These are phyloP conservation scores for Populus trichocarpa DNA, from an alignment of 441 rosid species.

Conservation along the genomic window DNA sequence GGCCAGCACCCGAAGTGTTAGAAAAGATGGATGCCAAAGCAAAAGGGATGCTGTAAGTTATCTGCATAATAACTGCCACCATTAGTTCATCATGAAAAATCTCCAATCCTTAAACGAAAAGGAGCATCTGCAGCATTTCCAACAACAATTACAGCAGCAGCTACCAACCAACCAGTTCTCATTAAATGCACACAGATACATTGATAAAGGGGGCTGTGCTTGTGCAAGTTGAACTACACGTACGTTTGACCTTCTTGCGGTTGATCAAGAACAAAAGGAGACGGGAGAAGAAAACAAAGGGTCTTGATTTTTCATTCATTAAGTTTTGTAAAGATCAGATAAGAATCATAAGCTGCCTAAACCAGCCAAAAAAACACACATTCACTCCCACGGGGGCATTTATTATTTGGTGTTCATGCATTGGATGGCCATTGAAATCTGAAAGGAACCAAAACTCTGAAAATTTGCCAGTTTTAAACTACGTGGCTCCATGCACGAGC, in stretches of 20 bases:
- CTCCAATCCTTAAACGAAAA: neutral
- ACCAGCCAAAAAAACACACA: neutral
- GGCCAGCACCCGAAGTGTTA: conserved; percentile 64
- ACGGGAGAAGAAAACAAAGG: neutral
- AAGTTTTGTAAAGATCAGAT: neutral
- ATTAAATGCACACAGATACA: conserved; percentile 1
- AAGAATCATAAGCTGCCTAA: neutral
- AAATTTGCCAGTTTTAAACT: neutral
- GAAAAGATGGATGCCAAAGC: conserved; percentile 89
- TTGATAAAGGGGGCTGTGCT: neutral
- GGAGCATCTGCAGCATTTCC: neutral
- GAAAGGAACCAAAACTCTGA: neutral
- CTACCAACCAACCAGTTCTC: neutral
- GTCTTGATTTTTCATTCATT: neutral
- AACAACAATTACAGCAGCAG: neutral
- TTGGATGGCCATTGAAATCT: neutral
- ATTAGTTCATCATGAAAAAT: neutral
- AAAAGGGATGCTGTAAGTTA: conserved; percentile 82
- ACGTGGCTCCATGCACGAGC: neutral
- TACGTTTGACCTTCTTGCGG: too few species aligned
- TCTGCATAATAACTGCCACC: conserved; percentile 28
- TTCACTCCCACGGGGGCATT: neutral
- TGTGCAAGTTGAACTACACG: neutral
- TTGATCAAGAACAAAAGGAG: neutral
- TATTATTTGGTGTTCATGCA: neutral